Evolutionary conservation across 2,329 filamentous ascomycete genomes (phyloP).

Genomic region (Phialophora tarda): DNA sequence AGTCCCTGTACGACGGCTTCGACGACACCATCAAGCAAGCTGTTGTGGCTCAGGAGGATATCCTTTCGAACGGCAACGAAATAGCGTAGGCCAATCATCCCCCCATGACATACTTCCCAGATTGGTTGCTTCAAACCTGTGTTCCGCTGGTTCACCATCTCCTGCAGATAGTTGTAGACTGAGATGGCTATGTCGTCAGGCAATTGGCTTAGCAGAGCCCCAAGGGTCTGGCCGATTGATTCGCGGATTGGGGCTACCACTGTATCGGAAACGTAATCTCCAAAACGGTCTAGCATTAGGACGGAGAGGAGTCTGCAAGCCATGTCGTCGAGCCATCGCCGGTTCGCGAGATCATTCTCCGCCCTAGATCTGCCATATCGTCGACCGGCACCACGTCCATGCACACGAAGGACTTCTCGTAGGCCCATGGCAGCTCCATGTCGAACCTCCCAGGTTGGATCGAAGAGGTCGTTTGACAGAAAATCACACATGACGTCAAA

Average conservation of each 20-base stretch:
- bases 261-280: conserved; percentile 96
- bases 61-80: conserved; percentile 95
- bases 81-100: conserved; percentile 95
- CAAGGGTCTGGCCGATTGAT: conserved; percentile 91
- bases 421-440: conserved; percentile 96
- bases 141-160: conserved; percentile 90
- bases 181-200: conserved; percentile 77
- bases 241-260: conserved; percentile 96
- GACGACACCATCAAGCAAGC: conserved; percentile 91
- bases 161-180: conserved; percentile 82
- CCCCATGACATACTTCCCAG: conserved; percentile 96
- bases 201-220: conserved; percentile 84
- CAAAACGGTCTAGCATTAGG: conserved; percentile 96
- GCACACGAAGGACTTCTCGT: conserved; percentile 87
- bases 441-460: conserved; percentile 90
- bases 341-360: conserved; percentile 81
- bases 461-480: conserved; percentile 90
- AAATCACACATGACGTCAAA: conserved; percentile 94
- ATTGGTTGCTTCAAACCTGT: conserved; percentile 73
- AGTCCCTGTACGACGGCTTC: conserved; percentile 93
- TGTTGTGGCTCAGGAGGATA: conserved; percentile 78
- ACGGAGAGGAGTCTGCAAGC: conserved; percentile 95
- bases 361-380: conserved; percentile 68
- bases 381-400: conserved; percentile 86
- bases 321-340: conserved; percentile 88